Base-by-base conservation (phyloP, 805 yeast genomes). In the Candida dendrica region DNA sequence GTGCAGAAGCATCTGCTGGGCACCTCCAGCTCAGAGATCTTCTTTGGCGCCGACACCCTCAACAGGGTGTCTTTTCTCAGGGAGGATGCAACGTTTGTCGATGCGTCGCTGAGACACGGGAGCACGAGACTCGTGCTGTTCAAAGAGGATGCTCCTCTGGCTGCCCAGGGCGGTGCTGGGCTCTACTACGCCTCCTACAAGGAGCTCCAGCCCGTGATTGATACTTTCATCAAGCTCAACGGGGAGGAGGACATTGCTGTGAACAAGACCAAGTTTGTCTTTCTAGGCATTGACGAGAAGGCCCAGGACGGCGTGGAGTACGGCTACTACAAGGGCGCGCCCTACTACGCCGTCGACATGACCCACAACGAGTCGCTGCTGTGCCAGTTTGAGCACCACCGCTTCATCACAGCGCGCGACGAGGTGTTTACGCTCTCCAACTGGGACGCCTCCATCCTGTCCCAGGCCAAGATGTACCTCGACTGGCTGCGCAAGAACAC, bases 401-500 rank as follows among this genome's bases (percentile, higher is more conserved):
- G 31, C 6, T 34, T 29, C 16, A 16, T 22, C 6, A 15, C 14
- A 1, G 26, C 29, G n/a, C 20, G 40, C 16, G 36, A 36, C 9
- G 38, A 40, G 16, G 36, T 55, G 19, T 57, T 63, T 42, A 44
- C 49, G 14, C 35, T 64, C 36, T 20, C 45, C 2, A 60, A 58
- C 38, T 53, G 49, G 30, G 84, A 82, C 42, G 83, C 89, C 1
- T 77, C 89, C 2, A 58, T 86, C 17, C 81, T 75, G 50, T 81
- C 95, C 6, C 93, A 90, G 57, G 89, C 86, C 0, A 77, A 81
- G 44, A 87, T 84, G 80, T 84, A 81, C 57, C 56, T 89, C 42
- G 96, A 91, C 62, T 91, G 97, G 96, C 66, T 85, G 37, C 61
- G 65, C 44, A 77, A 88, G 44, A 83, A 81, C 59, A 68, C 72